Percentiles rank a stretch among this genome's conserved stretches.
Evolutionary conservation across 805 yeast genomes (phyloP).

Genomic region (Zygosaccharomyces gambellarensis): DNA sequence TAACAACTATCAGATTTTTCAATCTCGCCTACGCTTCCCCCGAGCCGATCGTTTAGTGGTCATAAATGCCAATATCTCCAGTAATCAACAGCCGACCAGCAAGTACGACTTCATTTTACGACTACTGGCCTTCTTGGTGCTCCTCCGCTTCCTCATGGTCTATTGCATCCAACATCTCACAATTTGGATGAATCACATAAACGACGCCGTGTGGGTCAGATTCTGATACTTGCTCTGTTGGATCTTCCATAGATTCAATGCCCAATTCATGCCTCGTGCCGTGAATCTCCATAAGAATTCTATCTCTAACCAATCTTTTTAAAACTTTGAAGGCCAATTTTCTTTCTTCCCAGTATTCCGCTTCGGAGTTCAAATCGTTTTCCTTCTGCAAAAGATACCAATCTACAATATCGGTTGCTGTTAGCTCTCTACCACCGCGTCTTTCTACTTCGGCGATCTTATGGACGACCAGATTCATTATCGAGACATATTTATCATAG

Average conservation of each 20-base stretch:
- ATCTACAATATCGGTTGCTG: conserved; percentile 64
- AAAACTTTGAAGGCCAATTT: conserved; percentile 73
- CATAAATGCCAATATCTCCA: no score
- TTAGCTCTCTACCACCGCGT: conserved; percentile 53
- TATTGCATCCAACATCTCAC: conserved; percentile 58
- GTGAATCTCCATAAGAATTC: conserved; percentile 67
- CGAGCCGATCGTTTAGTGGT: not conserved
- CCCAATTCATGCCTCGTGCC: conserved; percentile 43
- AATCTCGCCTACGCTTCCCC: not conserved
- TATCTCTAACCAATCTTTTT: conserved; percentile 76
- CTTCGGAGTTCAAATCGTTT: conserved; percentile 62
- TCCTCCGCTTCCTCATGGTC: conserved; percentile 10
- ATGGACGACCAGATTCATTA: conserved; percentile 73
- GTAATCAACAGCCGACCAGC: no score
- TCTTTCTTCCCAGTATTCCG: conserved; percentile 65
- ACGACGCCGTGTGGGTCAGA: conserved; percentile 35
- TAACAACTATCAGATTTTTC: not conserved
- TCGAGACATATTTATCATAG: conserved; percentile 79
- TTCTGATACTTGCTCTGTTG: conserved; percentile 23
- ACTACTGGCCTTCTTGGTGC: not conserved
- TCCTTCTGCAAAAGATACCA: conserved; percentile 78
- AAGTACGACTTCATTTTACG: not conserved
- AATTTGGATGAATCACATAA: conserved; percentile 72
- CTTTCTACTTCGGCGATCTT: conserved; percentile 57
- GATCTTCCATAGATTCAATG: conserved; percentile 31